Conservation (phyloP, 2,329 filamentous ascomycete species). For the Penicillium capsulatum region DNA sequence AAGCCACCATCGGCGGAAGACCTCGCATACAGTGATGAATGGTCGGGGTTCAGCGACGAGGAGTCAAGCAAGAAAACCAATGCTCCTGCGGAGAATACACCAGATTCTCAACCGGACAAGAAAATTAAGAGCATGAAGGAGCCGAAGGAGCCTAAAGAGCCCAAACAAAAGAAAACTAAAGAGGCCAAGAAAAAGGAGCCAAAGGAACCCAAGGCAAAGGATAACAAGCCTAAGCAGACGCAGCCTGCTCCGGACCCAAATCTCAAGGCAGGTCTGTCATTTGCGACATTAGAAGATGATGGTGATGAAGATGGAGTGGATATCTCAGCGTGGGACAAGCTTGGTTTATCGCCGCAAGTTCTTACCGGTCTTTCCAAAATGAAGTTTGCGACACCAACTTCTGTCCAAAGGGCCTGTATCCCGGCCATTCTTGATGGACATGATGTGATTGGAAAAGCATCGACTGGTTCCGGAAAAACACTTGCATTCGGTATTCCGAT, state of each 20-base stretch:
- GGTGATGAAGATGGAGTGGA: constrained; percentile 59
- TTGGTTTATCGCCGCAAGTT: constrained; percentile 68
- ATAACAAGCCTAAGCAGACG: constrained; percentile 23
- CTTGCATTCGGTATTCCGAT: constrained; percentile 93
- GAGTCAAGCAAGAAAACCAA: constrained; percentile 26
- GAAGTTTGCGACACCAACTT: constrained; percentile 74
- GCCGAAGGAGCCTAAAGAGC: constrained; percentile 3
- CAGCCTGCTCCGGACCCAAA: constrained; percentile 32
- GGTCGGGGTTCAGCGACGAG: constrained; percentile 61
- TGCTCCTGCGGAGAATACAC: constrained; percentile 7
- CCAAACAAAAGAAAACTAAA: constrained; percentile 19
- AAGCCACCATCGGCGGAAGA: constrained; percentile 25
- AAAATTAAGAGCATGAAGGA: constrained; percentile 19
- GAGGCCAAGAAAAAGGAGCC: constrained; percentile 25
- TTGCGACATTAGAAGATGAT: constrained; percentile 37
- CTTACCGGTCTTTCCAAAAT: constrained; percentile 72
- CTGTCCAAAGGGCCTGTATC: constrained; percentile 75
- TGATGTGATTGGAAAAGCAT: constrained; percentile 92
- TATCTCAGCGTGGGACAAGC: constrained; percentile 70
- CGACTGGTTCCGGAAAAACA: constrained; percentile 95
- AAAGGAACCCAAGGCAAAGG: constrained; percentile 14
- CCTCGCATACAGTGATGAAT: constrained; percentile 51
- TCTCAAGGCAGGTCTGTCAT: constrained; percentile 34
- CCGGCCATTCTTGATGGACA: constrained; percentile 76
- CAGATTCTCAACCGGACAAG: constrained; percentile 19